A percentile compares a stretch with the other conserved stretches of the same genome.
Conservation (phyloP, 176 grass and related monocot species). For the Otatea glauca region DNA sequence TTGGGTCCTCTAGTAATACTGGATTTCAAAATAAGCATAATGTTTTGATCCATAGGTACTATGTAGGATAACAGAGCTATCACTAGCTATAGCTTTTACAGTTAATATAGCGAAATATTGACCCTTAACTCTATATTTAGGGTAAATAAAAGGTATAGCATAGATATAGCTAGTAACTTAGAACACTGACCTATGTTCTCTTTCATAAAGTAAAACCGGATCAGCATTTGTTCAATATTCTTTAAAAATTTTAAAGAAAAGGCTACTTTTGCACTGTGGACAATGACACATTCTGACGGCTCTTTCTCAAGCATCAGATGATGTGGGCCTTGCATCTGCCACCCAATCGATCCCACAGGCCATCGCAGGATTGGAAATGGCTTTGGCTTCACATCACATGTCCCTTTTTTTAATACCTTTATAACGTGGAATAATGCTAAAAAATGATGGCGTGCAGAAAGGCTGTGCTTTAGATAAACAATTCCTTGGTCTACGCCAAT, state of each 20-base stretch:
- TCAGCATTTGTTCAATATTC: not conserved
- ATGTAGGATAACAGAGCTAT: no score
- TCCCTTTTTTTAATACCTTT: not conserved
- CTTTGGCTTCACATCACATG: not conserved
- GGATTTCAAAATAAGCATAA: no score
- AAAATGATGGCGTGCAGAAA: not conserved
- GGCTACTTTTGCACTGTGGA: not conserved
- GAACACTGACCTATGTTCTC: no score
- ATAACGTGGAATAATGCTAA: not conserved
- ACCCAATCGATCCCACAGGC: not conserved
- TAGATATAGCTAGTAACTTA: no score
- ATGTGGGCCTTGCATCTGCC: slow-evolving; percentile 19
- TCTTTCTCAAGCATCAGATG: slow-evolving; percentile 1
- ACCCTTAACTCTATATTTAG: no score
- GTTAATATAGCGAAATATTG: no score
- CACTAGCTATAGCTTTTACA: no score
- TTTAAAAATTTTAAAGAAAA: not conserved
- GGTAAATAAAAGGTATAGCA: no score
- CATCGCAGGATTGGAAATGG: not conserved
- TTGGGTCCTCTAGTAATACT: no score
- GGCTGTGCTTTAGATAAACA: not conserved
- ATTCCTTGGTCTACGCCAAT: not conserved
- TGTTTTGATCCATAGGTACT: no score
- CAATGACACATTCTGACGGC: not conserved
- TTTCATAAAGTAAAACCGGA: not conserved